A percentile compares a stretch with the other conserved stretches of the same genome.
phyloP scores from a whole-genome alignment of 495 filamentous ascomycete species.

The Neurospora africana region DNA sequence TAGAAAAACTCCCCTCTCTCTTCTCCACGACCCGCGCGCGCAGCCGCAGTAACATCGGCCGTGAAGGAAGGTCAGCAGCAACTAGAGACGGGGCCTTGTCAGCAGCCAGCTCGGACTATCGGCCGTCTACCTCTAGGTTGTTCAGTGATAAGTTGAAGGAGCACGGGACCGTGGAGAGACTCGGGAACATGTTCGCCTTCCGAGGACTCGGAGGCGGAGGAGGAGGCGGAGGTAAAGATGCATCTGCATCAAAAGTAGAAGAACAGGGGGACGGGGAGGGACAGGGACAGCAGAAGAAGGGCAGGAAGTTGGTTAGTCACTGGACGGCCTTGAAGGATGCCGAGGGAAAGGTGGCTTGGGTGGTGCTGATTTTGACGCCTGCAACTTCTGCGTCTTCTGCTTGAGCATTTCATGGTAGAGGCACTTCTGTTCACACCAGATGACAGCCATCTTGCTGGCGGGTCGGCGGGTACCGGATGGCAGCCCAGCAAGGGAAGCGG shows the following conservation, averaged over 20 bases:
- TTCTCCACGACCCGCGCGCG: constrained; percentile 13
- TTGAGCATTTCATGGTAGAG: neutral
- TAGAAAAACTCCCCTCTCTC: neutral
- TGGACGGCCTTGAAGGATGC: constrained; percentile 47
- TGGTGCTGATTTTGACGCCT: constrained; percentile 34
- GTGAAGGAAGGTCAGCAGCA: constrained; percentile 6
- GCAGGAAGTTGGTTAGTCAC: constrained; percentile 37
- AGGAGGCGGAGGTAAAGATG: neutral
- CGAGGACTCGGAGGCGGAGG: neutral
- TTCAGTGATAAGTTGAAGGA: constrained; percentile 19
- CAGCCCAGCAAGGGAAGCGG: neutral
- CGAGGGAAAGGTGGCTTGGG: constrained; percentile 32
- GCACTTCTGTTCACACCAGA: neutral
- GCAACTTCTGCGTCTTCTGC: neutral
- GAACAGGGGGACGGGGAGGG: neutral
- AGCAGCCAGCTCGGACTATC: neutral
- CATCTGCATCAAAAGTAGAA: neutral
- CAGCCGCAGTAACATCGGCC: neutral
- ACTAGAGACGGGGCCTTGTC: neutral
- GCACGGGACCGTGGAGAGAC: constrained; percentile 11
- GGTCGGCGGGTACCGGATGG: neutral
- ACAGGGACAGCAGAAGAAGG: constrained; percentile 5
- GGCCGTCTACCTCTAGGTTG: constrained; percentile 1
- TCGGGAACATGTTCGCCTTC: constrained; percentile 13
- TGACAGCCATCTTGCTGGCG: neutral